Evolutionary conservation across 1,284 basidiomycete species (phyloP), one percentile per base, ranked within the genome.

Genomic region (Pisolithus thermaeus): DNA sequence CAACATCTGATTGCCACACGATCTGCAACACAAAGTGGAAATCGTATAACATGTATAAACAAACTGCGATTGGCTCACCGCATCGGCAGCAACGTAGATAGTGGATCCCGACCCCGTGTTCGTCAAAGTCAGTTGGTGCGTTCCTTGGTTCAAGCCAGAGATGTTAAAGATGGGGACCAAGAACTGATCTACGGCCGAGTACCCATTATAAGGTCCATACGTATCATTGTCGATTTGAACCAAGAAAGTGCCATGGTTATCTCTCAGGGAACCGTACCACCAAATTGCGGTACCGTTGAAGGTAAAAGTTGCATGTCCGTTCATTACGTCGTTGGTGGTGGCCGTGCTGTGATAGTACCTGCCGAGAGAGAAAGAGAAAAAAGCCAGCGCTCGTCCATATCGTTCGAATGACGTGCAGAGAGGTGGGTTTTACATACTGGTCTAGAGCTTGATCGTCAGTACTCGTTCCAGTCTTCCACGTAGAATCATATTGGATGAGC

Each of bases 261-360:
- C 2, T 7, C 68, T 58, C 20, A 61, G 59, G 7, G 63, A 63
- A 4, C 70, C 72, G 36, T 64, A 71, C 12, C 72, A 52, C 58
- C 59, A 66, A 44, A 73, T 39, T n/a, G 56, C 56, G 8, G 64
- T 70, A 4, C 72, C 72, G 22, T 65, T 73, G 59, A 73, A 75
- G 35, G 47, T 54, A 51, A 75, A 63, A 0, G 59, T 57, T 4
- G 56, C 63, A 1, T 46, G 50, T 3, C 69, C 64, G 12, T 54
- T 56, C n/a, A 61, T 59, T 2, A 56, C 56, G 25, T 61, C 64
- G 32, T 65, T 66, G n/a, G 45, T 57, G 7, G 62, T 65, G 32
- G 61, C 68, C 18, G 71, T 69, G 7, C 56, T 56, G 1, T 56
- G 53, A 36, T 61, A 69, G 28, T 69, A 70, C 45, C 68, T 69